Evolutionary conservation across 148 eudicot genomes (phyloP).

Genomic region (Chenopodium berlandieri): DNA sequence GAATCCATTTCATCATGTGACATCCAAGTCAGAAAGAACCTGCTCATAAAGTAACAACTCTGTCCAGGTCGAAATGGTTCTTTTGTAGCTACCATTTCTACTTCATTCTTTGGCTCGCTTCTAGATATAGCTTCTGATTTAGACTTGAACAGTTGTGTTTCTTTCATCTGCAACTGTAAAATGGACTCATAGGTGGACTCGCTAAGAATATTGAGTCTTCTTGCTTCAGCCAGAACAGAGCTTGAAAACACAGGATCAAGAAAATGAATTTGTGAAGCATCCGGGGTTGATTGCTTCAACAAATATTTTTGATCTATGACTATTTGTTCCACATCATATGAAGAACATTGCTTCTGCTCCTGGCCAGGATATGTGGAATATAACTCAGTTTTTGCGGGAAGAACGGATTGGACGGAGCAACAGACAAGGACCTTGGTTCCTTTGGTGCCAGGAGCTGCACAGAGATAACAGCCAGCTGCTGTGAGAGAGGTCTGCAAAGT

Average conservation of each 20-base stretch:
- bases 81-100: conserved; percentile 14
- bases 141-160: conserved; percentile 53
- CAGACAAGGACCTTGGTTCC: conserved; percentile 81
- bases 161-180: conserved; percentile 49
- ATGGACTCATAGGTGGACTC: conserved; percentile 52
- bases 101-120: conserved; percentile 23
- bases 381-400: conserved; percentile 42
- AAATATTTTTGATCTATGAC: conserved; percentile 39
- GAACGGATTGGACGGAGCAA: conserved; percentile 52
- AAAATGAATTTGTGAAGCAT: conserved; percentile 48
- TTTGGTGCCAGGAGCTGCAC: conserved; percentile 89
- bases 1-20: conserved; percentile 16
- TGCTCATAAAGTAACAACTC: conserved; percentile 66
- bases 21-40: conserved; percentile 63
- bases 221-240: conserved; percentile 59
- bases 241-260: conserved; percentile 41
- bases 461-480: conserved; percentile 90
- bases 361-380: conserved; percentile 30
- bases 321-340: conserved; percentile 47
- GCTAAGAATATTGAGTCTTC: conserved; percentile 49
- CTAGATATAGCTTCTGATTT: conserved; percentile 25
- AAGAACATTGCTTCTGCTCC: conserved; percentile 19
- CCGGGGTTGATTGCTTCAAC: conserved; percentile 26
- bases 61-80: conserved; percentile 47
- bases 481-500: conserved; percentile 70